phyloP scores from a whole-genome alignment of 2,329 filamentous ascomycete species.

The Microdochium paspali region DNA sequence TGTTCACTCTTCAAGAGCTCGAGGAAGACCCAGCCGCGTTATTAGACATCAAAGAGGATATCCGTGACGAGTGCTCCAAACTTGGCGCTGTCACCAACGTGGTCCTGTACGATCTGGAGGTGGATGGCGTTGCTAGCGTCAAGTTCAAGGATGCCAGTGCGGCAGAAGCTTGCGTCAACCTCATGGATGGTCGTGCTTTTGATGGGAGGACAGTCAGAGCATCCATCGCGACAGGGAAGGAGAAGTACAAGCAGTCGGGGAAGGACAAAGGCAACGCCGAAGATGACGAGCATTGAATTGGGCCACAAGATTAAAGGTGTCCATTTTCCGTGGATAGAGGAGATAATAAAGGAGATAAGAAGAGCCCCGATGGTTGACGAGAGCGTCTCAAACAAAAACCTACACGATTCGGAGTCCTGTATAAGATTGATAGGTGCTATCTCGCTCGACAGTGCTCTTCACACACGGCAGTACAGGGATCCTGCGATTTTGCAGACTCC shows the following conservation, averaged over 20 bases:
- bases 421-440: too few relatives aligned
- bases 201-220: constrained; percentile 64
- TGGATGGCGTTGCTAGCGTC: constrained; percentile 76
- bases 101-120: constrained; percentile 78
- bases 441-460: too few relatives aligned
- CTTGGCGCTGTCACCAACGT: constrained; percentile 85
- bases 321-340: too few relatives aligned
- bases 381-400: too few relatives aligned
- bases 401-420: too few relatives aligned
- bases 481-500: too few relatives aligned
- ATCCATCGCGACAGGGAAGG: constrained; percentile 58
- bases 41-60: constrained; percentile 89
- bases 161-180: constrained; percentile 61
- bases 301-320: too few relatives aligned
- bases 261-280: constrained; percentile 29
- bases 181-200: constrained; percentile 76
- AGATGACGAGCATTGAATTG: constrained; percentile 11
- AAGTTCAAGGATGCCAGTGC: constrained; percentile 65
- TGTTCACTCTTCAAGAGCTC: constrained; percentile 83
- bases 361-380: too few relatives aligned
- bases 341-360: too few relatives aligned
- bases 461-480: too few relatives aligned
- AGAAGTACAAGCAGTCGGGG: constrained; percentile 64
- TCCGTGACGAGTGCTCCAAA: constrained; percentile 81
- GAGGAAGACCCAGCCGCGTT: constrained; percentile 76